Evolutionary conservation across 176 grass and related monocot genomes (phyloP).

Genomic region (Zizania latifolia): DNA sequence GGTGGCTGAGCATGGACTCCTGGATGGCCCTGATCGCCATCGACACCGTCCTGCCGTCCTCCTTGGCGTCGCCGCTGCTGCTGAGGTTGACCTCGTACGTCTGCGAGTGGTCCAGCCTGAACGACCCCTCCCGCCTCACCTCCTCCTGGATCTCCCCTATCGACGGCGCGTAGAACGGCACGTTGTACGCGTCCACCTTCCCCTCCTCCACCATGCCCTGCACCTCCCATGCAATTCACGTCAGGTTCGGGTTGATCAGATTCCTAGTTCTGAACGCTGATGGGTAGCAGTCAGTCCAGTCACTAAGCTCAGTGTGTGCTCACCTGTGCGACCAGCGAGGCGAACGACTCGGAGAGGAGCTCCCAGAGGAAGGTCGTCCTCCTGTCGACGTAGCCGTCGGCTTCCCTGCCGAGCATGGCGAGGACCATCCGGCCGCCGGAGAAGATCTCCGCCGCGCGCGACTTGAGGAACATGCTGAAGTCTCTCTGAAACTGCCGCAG

Average conservation of each 20-base stretch:
- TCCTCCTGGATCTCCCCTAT: conserved; percentile 59
- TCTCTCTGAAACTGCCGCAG: conserved; percentile 79
- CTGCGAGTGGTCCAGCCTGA: conserved; percentile 64
- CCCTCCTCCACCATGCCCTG: conserved; percentile 63
- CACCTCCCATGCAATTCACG: neutral
- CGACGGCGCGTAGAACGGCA: conserved; percentile 91
- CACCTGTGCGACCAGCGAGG: conserved; percentile 55
- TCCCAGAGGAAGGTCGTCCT: conserved; percentile 73
- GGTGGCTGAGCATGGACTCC: conserved; percentile 89
- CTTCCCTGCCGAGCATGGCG: conserved; percentile 73
- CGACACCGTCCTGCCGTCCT: conserved; percentile 65
- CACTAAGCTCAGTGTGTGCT: neutral
- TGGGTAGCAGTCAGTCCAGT: neutral
- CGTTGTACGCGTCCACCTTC: conserved; percentile 82
- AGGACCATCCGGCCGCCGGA: conserved; percentile 67
- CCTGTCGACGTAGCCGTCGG: conserved; percentile 37
- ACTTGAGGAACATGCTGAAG: conserved; percentile 71
- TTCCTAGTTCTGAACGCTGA: neutral
- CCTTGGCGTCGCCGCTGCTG: conserved; percentile 73
- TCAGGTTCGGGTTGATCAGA: neutral
- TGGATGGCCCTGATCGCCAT: conserved; percentile 88
- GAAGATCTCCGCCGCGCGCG: conserved; percentile 67
- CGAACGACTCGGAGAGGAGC: conserved; percentile 74
- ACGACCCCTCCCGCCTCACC: conserved; percentile 70
- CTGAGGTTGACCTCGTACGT: conserved; percentile 72